These are phyloP conservation scores for Tolypocladium album DNA, from an alignment of 2,329 filamentous ascomycete genomes.

Conservation along the genomic window DNA sequence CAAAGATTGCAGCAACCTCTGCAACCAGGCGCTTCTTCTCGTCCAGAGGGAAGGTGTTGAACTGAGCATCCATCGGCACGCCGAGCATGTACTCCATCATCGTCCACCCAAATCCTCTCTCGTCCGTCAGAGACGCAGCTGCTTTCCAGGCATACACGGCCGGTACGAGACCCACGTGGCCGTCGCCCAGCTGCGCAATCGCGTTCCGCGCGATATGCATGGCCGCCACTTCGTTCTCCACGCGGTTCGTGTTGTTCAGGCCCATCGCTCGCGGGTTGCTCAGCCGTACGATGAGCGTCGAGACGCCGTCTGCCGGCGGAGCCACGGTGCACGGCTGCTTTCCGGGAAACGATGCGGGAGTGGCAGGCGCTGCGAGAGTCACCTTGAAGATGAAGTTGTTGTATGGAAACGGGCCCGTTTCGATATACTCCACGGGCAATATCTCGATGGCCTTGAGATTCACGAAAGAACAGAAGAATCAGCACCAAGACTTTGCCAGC, in stretches of 20 bases:
- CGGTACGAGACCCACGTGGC: not conserved
- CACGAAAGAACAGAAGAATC: not conserved
- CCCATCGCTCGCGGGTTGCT: constrained; percentile 5
- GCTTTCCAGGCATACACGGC: constrained; percentile 11
- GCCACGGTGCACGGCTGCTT: not conserved
- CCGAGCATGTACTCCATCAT: constrained; percentile 14
- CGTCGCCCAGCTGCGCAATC: not conserved
- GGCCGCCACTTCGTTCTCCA: constrained; percentile 17
- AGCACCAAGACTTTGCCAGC: not conserved
- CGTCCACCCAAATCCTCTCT: constrained; percentile 10
- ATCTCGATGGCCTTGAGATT: not conserved
- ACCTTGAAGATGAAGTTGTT: constrained; percentile 12
- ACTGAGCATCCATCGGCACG: not conserved
- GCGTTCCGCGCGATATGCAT: constrained; percentile 10
- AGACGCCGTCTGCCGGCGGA: not conserved
- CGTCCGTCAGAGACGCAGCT: not conserved
- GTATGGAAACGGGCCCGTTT: constrained; percentile 1
- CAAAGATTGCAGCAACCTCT: not conserved
- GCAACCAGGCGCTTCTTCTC: not conserved
- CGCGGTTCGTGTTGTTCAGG: constrained; percentile 8
- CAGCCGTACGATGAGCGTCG: constrained; percentile 5
- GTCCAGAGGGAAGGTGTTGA: not conserved
- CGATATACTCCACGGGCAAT: not conserved
- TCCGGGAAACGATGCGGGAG: not conserved
- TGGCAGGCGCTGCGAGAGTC: constrained; percentile 1